A percentile compares a stretch with the other conserved stretches of the same genome.
Conservation (phyloP, 2,329 filamentous ascomycete species). For the Dothiorella sarmentorum region DNA sequence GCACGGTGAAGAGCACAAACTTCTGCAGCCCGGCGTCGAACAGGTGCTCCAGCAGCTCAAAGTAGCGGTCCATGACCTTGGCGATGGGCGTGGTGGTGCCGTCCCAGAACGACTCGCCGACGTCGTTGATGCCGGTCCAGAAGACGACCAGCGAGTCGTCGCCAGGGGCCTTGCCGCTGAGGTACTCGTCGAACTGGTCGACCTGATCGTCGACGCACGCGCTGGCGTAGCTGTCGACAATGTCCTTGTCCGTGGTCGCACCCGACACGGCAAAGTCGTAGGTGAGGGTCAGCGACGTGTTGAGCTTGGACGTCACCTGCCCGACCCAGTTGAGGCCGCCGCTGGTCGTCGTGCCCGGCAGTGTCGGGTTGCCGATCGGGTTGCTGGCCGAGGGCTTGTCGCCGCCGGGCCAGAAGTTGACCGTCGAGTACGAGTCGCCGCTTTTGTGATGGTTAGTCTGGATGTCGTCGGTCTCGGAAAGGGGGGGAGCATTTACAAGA, state of each 20-base stretch:
- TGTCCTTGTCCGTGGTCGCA: slow-evolving; percentile 23
- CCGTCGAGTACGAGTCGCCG: slow-evolving; percentile 26
- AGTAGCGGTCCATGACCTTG: slow-evolving; percentile 39
- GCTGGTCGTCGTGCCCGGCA: slow-evolving; percentile 24
- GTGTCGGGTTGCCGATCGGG: slow-evolving; percentile 25
- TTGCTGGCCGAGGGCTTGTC: slow-evolving; percentile 23
- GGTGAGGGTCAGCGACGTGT: slow-evolving; percentile 20
- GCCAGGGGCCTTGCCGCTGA: slow-evolving; percentile 21
- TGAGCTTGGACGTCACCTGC: slow-evolving; percentile 23
- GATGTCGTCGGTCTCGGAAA: not conserved
- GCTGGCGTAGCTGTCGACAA: slow-evolving; percentile 13
- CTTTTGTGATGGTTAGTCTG: slow-evolving; percentile 17
- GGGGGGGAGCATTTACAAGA: slow-evolving; percentile 2
- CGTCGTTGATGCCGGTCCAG: slow-evolving; percentile 27
- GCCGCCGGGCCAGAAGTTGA: slow-evolving; percentile 22
- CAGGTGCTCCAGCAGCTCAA: slow-evolving; percentile 44
- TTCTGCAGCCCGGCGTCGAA: slow-evolving; percentile 55
- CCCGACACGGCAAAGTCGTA: slow-evolving; percentile 27
- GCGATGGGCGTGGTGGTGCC: not conserved
- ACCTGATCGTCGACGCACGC: slow-evolving; percentile 22
- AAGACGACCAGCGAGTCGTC: slow-evolving; percentile 21
- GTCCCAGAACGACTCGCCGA: slow-evolving; percentile 22
- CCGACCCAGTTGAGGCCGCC: slow-evolving; percentile 27
- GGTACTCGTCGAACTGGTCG: slow-evolving; percentile 22
- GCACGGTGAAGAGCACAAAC: slow-evolving; percentile 59